phyloP scores from a whole-genome alignment of 306 rosid species.

The Castanopsis chinensis region DNA sequence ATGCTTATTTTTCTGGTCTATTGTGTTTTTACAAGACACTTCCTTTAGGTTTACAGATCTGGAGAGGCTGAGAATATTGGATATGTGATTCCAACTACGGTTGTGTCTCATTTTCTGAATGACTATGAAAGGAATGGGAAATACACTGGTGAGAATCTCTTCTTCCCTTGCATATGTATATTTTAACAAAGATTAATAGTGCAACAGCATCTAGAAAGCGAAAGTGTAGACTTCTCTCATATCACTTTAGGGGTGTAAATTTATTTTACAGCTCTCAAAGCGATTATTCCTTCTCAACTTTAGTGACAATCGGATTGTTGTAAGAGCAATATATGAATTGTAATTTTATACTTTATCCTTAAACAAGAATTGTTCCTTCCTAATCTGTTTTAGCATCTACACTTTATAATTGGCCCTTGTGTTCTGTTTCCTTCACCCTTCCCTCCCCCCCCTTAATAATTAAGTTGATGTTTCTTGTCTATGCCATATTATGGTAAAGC shows the following conservation, averaged over 20 bases:
- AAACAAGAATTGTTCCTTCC: not conserved
- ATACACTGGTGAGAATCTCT: constrained; percentile 75
- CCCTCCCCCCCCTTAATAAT: not conserved
- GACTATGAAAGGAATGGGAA: constrained; percentile 87
- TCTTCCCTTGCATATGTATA: constrained; percentile 13
- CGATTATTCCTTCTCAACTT: not conserved
- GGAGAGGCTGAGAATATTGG: constrained; percentile 99
- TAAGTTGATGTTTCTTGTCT: not conserved
- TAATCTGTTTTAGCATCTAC: not conserved
- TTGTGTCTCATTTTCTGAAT: constrained; percentile 89
- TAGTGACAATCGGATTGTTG: not conserved
- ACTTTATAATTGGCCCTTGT: not conserved
- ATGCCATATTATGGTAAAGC: not conserved
- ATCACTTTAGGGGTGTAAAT: constrained; percentile 3
- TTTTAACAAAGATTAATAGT: not conserved
- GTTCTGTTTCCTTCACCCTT: not conserved
- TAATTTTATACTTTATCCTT: not conserved
- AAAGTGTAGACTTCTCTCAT: not conserved
- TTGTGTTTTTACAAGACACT: constrained; percentile 49
- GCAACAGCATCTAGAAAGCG: constrained; percentile 5
- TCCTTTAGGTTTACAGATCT: constrained; percentile 92
- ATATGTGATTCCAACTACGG: constrained; percentile 93
- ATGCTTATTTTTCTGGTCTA: constrained; percentile 3
- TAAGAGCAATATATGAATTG: not conserved
- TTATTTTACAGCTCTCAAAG: constrained; percentile 13